Evolutionary conservation across 2,329 filamentous ascomycete species (phyloP).

Genomic region (Myriosclerotinia scirpicola): DNA sequence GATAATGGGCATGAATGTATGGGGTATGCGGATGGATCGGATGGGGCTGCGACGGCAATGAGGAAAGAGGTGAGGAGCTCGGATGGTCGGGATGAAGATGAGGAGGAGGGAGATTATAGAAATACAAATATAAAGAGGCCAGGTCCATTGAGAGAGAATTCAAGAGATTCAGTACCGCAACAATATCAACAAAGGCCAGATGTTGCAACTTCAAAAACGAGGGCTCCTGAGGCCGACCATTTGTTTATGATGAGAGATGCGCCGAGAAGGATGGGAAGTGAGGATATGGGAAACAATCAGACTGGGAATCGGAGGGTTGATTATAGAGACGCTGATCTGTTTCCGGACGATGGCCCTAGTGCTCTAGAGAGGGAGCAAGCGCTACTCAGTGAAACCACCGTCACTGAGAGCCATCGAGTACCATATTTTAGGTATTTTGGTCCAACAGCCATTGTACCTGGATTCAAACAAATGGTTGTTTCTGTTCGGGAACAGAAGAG

Average conservation of each 20-base stretch:
- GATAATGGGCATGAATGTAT: slow-evolving; percentile 70
- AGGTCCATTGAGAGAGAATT: background rate
- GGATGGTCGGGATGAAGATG: slow-evolving; percentile 43
- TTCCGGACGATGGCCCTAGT: slow-evolving; percentile 38
- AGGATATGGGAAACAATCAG: background rate
- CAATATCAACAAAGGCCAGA: slow-evolving; percentile 7
- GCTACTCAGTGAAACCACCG: slow-evolving; percentile 1
- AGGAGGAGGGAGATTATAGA: slow-evolving; percentile 37
- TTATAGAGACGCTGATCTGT: slow-evolving; percentile 33
- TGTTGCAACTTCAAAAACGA: background rate
- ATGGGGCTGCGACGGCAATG: slow-evolving; percentile 31
- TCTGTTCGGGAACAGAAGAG: slow-evolving; percentile 66
- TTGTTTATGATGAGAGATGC: background rate
- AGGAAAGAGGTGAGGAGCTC: slow-evolving; percentile 33
- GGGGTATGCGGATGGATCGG: slow-evolving; percentile 55
- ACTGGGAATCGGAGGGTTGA: slow-evolving; percentile 6
- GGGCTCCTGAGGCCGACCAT: background rate
- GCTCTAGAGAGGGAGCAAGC: slow-evolving; percentile 31
- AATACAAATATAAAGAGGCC: background rate
- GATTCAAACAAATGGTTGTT: slow-evolving; percentile 90
- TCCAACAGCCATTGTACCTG: slow-evolving; percentile 85
- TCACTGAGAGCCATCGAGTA: slow-evolving; percentile 61
- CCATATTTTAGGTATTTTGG: slow-evolving; percentile 92
- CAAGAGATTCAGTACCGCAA: slow-evolving; percentile 12
- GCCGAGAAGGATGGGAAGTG: background rate